Conservation (phyloP, 1,284 basidiomycete genomes). For the Trametes sp. region DNA sequence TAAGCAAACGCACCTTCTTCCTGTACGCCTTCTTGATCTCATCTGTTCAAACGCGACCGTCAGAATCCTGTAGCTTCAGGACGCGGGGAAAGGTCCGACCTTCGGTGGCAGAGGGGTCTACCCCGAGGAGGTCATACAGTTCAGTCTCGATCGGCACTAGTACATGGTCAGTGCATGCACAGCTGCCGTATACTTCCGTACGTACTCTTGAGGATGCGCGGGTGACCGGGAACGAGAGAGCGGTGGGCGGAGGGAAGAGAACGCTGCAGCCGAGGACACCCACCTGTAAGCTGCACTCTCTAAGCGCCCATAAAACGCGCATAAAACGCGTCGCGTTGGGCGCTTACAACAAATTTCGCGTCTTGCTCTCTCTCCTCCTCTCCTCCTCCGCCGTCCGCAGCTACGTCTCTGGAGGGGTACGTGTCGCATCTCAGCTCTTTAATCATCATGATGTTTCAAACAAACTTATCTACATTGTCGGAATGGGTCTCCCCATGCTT, state of each 20-base stretch:
- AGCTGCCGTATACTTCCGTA: too few species aligned
- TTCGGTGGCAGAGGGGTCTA: conserved; percentile 72
- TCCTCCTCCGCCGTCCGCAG: background rate
- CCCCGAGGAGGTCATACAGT: conserved; percentile 83
- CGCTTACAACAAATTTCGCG: conserved; percentile 26
- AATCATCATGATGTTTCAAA: conserved; percentile 55
- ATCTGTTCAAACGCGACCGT: conserved; percentile 49
- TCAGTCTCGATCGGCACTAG: conserved; percentile 78
- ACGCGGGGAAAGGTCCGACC: conserved; percentile 48
- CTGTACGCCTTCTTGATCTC: conserved; percentile 95
- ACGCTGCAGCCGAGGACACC: background rate
- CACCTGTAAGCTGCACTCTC: background rate
- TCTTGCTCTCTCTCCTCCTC: conserved; percentile 1
- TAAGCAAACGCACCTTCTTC: conserved; percentile 71
- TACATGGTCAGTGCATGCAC: background rate
- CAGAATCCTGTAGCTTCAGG: conserved; percentile 15
- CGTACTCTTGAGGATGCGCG: background rate
- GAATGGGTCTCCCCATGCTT: conserved; percentile 50
- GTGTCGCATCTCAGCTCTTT: background rate
- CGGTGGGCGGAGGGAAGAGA: conserved; percentile 3
- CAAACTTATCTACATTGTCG: conserved; percentile 89
- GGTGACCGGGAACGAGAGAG: background rate
- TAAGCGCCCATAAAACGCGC: conserved; percentile 16
- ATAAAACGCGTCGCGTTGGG: conserved; percentile 18
- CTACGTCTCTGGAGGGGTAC: conserved; percentile 7